These are phyloP conservation scores for Yamadazyma phyllophila DNA, from an alignment of 805 yeast species.

Conservation along the genomic window DNA sequence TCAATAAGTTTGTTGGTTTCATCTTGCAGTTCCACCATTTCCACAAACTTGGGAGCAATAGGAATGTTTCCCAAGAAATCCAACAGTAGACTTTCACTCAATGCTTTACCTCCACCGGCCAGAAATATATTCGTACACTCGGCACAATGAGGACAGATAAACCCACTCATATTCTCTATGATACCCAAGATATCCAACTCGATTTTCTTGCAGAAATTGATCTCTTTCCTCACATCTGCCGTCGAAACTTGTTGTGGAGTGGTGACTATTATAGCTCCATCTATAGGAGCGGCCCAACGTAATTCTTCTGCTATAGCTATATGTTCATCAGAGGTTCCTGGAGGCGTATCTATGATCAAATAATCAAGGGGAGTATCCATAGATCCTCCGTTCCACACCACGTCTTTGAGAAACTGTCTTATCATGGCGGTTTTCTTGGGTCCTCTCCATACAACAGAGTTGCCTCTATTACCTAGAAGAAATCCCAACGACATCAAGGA, in stretches of 20 bases:
- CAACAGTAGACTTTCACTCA: conserved; percentile 62
- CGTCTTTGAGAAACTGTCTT: conserved; percentile 86
- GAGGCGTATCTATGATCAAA: conserved; percentile 92
- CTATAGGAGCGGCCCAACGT: conserved; percentile 60
- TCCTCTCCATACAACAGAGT: conserved; percentile 96
- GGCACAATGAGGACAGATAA: conserved; percentile 88
- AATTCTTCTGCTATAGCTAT: conserved; percentile 94
- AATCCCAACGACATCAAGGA: conserved; percentile 88
- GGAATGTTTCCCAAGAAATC: conserved; percentile 86
- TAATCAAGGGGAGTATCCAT: conserved; percentile 54
- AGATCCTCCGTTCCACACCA: conserved; percentile 90
- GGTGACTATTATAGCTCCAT: conserved; percentile 93
- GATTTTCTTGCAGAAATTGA: conserved; percentile 87
- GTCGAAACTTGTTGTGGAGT: conserved; percentile 94
- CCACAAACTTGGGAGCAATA: conserved; percentile 88
- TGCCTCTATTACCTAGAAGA: conserved; percentile 76
- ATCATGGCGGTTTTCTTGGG: conserved; percentile 99
- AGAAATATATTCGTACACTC: conserved; percentile 92
- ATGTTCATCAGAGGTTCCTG: conserved; percentile 98
- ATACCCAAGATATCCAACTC: conserved; percentile 78
- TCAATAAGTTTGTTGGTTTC: conserved; percentile 29
- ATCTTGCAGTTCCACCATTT: conserved; percentile 69
- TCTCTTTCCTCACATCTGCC: conserved; percentile 92
- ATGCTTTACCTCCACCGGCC: conserved; percentile 81
- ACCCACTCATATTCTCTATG: conserved; percentile 96